These are phyloP conservation scores for Phytophthora colocasiae DNA, from an alignment of 352 stramenopile species.

Conservation along the genomic window DNA sequence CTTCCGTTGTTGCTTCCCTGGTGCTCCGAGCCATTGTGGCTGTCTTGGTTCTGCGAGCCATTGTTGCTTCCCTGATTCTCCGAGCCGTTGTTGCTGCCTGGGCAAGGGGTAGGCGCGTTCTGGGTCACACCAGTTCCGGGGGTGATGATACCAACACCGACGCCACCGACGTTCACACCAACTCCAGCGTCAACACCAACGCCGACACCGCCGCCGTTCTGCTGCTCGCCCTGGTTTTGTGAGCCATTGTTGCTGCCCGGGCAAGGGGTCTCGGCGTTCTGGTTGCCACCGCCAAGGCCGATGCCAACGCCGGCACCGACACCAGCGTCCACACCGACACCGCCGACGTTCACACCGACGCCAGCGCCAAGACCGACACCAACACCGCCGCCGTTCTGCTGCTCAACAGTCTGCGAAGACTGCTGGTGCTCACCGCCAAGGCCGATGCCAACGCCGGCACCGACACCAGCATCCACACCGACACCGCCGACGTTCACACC, in stretches of 20 bases:
- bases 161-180: neutral
- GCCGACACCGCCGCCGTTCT: neutral
- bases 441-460: too few species aligned
- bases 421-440: too few species aligned
- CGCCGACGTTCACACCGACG: too few species aligned
- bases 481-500: slow-evolving; percentile 1
- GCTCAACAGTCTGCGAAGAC: too few species aligned
- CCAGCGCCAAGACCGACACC: neutral
- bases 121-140: too few species aligned
- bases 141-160: neutral
- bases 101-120: too few species aligned
- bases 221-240: too few species aligned
- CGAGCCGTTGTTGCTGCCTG: slow-evolving; percentile 9
- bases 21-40: slow-evolving; percentile 4
- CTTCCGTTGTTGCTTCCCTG: slow-evolving; percentile 16
- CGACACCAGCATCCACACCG: neutral
- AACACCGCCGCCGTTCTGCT: neutral
- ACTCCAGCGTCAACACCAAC: slow-evolving; percentile 3
- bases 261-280: slow-evolving; percentile 1
- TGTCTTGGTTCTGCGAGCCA: slow-evolving; percentile 7
- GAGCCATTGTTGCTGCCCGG: slow-evolving; percentile 2
- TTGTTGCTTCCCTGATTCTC: slow-evolving; percentile 13
- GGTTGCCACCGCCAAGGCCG: too few species aligned
- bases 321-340: too few species aligned
- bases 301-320: too few species aligned